Evolutionary conservation across 768 basidiomycete genomes (phyloP).

Genomic region (Austroboletus festivus): DNA sequence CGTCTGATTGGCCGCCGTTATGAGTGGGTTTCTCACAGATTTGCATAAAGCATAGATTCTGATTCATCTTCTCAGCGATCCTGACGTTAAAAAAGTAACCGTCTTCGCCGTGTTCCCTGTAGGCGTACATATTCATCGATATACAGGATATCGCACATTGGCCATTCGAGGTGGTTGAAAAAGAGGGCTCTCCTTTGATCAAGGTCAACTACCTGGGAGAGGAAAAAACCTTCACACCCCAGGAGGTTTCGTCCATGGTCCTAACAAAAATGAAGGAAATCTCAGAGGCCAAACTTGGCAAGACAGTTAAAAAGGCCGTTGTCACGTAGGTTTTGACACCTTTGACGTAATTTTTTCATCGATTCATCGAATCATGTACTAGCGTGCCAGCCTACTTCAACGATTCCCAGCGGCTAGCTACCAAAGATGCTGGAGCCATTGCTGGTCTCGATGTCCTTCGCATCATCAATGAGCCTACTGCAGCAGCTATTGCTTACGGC

Average conservation of each 20-base stretch:
- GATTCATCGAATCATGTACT: conserved; percentile 6
- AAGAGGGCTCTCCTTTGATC: conserved; percentile 95
- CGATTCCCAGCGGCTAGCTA: conserved; percentile 98
- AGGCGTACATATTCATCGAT: conserved; percentile 1
- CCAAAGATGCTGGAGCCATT: conserved; percentile 98
- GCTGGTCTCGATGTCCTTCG: conserved; percentile 98
- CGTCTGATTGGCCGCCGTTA: conserved; percentile 97
- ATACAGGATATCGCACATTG: conserved; percentile 90
- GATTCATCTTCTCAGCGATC: conserved; percentile 54
- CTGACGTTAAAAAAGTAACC: conserved; percentile 82
- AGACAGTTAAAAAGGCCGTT: conserved; percentile 97
- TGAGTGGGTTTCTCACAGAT: conserved; percentile 55
- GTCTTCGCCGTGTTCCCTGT: background rate
- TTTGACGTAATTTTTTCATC: background rate
- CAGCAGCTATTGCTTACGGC: conserved; percentile 98
- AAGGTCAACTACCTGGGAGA: conserved; percentile 94
- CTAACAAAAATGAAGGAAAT: conserved; percentile 99
- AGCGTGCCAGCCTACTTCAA: conserved; percentile 99
- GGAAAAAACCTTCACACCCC: conserved; percentile 94
- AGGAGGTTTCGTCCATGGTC: conserved; percentile 99
- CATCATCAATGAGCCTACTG: conserved; percentile 99
- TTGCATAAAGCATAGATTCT: background rate
- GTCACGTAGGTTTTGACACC: conserved; percentile 69
- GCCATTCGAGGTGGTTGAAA: conserved; percentile 96
- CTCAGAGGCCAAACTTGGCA: conserved; percentile 97